Conservation (phyloP, 78 protist species). For the Dictyostelium discoideum region DNA sequence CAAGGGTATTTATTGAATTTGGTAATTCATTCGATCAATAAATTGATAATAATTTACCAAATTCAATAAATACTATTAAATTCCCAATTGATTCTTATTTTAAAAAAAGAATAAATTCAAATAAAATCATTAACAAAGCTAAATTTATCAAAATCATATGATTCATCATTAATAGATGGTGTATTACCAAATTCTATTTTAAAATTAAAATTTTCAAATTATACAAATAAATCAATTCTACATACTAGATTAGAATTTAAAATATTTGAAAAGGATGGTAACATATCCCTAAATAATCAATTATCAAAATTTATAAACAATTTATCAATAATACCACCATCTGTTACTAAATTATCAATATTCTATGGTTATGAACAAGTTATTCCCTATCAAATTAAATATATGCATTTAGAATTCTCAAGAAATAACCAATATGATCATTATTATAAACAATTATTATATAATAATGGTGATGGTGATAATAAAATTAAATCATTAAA, state of each 20-base stretch:
- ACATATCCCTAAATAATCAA: no score
- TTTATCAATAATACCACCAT: not conserved
- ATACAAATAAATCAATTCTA: no score
- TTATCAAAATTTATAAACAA: no score
- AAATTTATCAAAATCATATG: not conserved
- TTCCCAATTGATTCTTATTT: not conserved
- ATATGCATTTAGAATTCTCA: not conserved
- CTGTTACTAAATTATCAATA: not conserved
- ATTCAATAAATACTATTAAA: not conserved
- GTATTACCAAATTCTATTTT: not conserved
- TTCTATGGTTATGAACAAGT: not conserved
- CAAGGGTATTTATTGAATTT: not conserved
- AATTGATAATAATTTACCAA: not conserved
- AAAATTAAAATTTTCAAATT: not conserved
- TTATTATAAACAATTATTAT: no score
- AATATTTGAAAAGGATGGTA: not conserved
- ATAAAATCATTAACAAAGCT: not conserved
- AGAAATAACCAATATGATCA: not conserved
- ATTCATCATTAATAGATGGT: not conserved
- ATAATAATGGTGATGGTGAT: no score
- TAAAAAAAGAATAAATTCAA: not conserved
- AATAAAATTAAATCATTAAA: not conserved
- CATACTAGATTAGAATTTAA: no score
- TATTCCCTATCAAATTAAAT: not conserved
- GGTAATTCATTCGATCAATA: not conserved